A percentile compares a stretch with the other conserved stretches of the same genome.
These are phyloP conservation scores for Plantago elongata DNA, from an alignment of 257 asterid species.

Conservation along the genomic window DNA sequence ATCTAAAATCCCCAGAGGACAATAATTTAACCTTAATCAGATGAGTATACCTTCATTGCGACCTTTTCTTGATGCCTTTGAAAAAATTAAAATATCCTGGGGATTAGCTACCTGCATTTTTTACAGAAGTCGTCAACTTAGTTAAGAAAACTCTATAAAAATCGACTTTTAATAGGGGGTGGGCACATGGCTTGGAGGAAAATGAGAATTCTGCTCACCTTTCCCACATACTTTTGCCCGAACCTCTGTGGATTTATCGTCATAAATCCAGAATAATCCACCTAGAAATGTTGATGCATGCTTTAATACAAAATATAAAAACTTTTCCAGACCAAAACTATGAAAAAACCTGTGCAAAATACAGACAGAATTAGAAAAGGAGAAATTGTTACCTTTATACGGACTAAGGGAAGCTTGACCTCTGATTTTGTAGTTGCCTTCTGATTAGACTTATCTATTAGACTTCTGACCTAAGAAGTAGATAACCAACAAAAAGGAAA, in stretches of 20 bases:
- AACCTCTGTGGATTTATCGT: slow-evolving; percentile 95
- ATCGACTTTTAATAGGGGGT: slow-evolving; percentile 6
- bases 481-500: slow-evolving; percentile 12
- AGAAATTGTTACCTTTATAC: slow-evolving; percentile 60
- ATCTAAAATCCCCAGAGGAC: slow-evolving; percentile 12
- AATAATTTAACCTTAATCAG: slow-evolving; percentile 8
- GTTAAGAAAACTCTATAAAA: slow-evolving; percentile 9
- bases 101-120: slow-evolving; percentile 88
- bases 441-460: slow-evolving; percentile 68
- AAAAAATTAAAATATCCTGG: slow-evolving; percentile 96
- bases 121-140: slow-evolving; percentile 15
- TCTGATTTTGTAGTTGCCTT: slow-evolving; percentile 52
- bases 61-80: slow-evolving; percentile 70
- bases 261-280: slow-evolving; percentile 97
- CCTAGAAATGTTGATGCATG: slow-evolving; percentile 47
- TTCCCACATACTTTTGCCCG: slow-evolving; percentile 96
- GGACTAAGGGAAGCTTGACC: slow-evolving; percentile 81
- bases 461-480: slow-evolving; percentile 52
- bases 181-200: slow-evolving; percentile 11
- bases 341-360: slow-evolving; percentile 13
- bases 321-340: slow-evolving; percentile 15
- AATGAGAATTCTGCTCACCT: slow-evolving; percentile 40
- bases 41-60: slow-evolving; percentile 49
- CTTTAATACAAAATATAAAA: slow-evolving; percentile 9
- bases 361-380: slow-evolving; percentile 10